Conservation (phyloP, 306 rosid species). For the Vigna unguiculata region DNA sequence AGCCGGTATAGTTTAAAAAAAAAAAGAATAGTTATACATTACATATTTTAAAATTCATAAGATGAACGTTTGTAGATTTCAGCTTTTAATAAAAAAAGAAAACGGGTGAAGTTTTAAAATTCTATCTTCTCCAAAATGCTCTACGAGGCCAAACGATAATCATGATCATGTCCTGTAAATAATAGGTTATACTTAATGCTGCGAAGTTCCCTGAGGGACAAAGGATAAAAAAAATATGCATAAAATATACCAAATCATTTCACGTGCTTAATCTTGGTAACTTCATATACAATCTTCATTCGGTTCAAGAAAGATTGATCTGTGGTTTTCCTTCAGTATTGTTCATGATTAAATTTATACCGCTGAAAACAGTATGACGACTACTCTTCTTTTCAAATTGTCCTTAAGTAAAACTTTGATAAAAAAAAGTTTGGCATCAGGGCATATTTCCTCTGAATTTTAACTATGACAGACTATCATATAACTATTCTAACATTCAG, state of each 20-base stretch:
- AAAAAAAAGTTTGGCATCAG: slow-evolving; percentile 34
- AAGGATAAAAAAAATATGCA: background rate
- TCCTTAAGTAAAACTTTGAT: background rate
- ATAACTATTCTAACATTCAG: slow-evolving; percentile 37
- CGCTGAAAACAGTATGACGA: background rate
- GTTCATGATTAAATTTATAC: background rate
- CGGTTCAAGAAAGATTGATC: background rate
- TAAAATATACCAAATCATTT: background rate
- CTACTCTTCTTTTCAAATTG: slow-evolving; percentile 9
- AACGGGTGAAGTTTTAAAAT: no score
- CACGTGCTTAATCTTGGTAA: background rate
- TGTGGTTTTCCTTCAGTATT: background rate
- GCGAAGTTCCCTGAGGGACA: background rate
- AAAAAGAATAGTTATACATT: no score
- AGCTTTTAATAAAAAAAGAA: no score
- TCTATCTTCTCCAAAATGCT: no score
- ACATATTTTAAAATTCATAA: no score
- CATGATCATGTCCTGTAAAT: no score
- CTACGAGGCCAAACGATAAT: no score
- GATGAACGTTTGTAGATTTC: no score
- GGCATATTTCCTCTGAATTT: slow-evolving; percentile 32
- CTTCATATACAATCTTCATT: background rate
- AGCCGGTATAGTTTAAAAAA: no score
- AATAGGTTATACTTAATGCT: background rate
- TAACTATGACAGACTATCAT: slow-evolving; percentile 22